Evolutionary conservation across 495 filamentous ascomycete genomes (phyloP).

Genomic region (Penicillium chermesinum): DNA sequence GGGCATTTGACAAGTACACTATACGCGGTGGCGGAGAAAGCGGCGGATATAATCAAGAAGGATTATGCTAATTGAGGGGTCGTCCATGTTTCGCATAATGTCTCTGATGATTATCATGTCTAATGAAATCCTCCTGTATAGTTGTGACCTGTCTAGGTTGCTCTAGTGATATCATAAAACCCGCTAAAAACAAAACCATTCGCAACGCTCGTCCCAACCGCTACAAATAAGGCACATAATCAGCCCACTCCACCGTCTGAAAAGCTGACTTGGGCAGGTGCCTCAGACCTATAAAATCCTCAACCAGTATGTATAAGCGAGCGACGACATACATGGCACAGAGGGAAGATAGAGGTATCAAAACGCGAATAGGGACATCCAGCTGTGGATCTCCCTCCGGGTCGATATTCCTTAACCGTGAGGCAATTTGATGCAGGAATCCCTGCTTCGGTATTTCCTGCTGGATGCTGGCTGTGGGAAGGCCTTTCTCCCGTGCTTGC

Average conservation of each 20-base stretch:
- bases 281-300: conserved; percentile 32
- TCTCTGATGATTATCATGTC: not conserved
- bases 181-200: too few relatives aligned
- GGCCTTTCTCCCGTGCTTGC: not conserved
- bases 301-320: conserved; percentile 26
- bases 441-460: not conserved
- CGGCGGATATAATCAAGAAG: conserved; percentile 35
- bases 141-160: too few relatives aligned
- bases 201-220: too few relatives aligned
- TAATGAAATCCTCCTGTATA: not conserved
- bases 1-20: conserved; percentile 48
- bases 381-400: conserved; percentile 11
- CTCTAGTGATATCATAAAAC: too few relatives aligned
- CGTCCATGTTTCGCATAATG: not conserved
- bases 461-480: not conserved
- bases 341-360: conserved; percentile 9
- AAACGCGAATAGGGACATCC: conserved; percentile 9
- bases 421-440: not conserved
- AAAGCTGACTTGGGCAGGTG: conserved; percentile 24
- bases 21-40: conserved; percentile 59
- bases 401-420: conserved; percentile 16
- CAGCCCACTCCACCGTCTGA: conserved; percentile 22
- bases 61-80: conserved; percentile 2
- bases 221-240: conserved; percentile 18
- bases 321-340: conserved; percentile 17